These are phyloP conservation scores for Metschnikowia lochheadii DNA, from an alignment of 805 yeast genomes.

Conservation along the genomic window DNA sequence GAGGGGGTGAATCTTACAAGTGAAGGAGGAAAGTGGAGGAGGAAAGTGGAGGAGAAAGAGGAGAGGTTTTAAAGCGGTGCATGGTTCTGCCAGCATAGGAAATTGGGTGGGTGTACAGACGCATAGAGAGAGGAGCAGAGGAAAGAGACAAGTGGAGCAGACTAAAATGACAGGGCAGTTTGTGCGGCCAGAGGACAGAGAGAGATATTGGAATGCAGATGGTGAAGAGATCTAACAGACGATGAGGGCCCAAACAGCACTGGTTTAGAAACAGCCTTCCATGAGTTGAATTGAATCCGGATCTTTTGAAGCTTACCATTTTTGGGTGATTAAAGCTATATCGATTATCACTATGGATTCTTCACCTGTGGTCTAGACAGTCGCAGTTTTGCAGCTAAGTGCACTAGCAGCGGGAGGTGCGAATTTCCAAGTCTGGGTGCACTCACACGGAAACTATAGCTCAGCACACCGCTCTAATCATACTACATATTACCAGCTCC, in stretches of 20 bases:
- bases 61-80: background rate
- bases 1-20: background rate
- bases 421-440: too few relatives aligned
- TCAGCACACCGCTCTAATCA: too few relatives aligned
- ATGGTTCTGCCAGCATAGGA: background rate
- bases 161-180: background rate
- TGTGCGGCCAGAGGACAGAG: background rate
- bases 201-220: too few relatives aligned
- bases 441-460: too few relatives aligned
- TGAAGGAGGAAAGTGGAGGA: background rate
- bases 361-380: background rate
- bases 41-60: background rate
- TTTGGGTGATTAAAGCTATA: background rate
- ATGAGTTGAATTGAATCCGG: too few relatives aligned
- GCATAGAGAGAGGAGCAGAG: background rate
- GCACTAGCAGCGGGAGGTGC: background rate
- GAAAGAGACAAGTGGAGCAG: slow-evolving; percentile 1
- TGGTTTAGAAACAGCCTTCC: too few relatives aligned
- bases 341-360: background rate
- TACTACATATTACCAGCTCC: too few relatives aligned
- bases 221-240: background rate
- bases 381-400: background rate
- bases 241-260: background rate
- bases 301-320: background rate
- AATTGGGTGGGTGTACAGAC: background rate